Evolutionary conservation across 768 basidiomycete species (phyloP).

Genomic region (Lactarius tabidus): DNA sequence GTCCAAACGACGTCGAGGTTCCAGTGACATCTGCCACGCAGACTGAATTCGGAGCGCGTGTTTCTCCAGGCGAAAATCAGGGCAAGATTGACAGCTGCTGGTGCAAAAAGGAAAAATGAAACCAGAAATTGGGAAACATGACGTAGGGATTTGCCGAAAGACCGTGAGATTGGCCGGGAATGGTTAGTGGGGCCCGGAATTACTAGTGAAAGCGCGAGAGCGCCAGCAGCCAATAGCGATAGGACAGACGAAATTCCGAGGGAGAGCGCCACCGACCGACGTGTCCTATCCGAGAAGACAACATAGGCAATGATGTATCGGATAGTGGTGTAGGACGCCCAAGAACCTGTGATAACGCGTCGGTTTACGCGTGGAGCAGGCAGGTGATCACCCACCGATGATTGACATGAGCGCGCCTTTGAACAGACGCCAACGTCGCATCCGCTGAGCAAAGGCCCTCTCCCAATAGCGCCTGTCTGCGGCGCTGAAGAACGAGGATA

Average conservation of each 20-base stretch:
- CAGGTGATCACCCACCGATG: slow-evolving; percentile 34
- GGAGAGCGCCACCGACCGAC: slow-evolving; percentile 43
- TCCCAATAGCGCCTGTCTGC: slow-evolving; percentile 35
- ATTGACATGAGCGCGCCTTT: slow-evolving; percentile 33
- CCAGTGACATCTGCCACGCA: slow-evolving; percentile 49
- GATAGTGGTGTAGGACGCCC: slow-evolving; percentile 57
- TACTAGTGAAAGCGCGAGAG: slow-evolving; percentile 33
- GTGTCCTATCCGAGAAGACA: slow-evolving; percentile 37
- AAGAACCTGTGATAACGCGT: slow-evolving; percentile 41
- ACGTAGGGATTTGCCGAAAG: slow-evolving; percentile 32
- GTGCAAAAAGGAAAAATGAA: slow-evolving; percentile 43
- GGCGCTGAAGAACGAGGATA: slow-evolving; percentile 31
- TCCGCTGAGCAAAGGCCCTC: slow-evolving; percentile 30
- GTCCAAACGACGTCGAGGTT: slow-evolving; percentile 70
- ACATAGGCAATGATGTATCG: slow-evolving; percentile 64
- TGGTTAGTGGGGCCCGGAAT: slow-evolving; percentile 34
- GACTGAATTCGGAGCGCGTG: slow-evolving; percentile 37
- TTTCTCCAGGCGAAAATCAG: slow-evolving; percentile 52
- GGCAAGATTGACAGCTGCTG: slow-evolving; percentile 52
- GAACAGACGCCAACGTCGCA: slow-evolving; percentile 35
- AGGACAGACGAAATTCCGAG: slow-evolving; percentile 47
- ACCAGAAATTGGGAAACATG: slow-evolving; percentile 42
- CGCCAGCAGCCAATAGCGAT: slow-evolving; percentile 30
- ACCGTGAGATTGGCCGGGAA: slow-evolving; percentile 33
- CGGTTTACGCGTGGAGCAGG: neutral